These are phyloP conservation scores for Phytophthora sp. DNA, from an alignment of 352 stramenopile species.

Conservation along the genomic window DNA sequence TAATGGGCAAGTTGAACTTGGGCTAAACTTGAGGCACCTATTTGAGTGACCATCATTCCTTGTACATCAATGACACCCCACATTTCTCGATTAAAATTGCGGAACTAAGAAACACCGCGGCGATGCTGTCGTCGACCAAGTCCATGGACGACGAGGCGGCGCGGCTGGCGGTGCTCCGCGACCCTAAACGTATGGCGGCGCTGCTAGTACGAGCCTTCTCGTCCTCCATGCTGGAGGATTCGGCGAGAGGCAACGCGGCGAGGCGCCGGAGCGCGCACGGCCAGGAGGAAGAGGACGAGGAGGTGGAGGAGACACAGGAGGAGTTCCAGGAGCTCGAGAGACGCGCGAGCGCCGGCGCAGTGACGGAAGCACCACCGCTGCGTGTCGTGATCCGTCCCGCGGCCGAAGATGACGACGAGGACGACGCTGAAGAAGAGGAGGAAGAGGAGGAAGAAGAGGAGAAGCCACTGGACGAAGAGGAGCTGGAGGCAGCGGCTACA, in stretches of 20 bases:
- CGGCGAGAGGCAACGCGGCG: neutral
- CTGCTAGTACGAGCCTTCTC: constrained; percentile 56
- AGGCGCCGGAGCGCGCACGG: constrained; percentile 2
- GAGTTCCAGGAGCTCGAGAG: constrained; percentile 36
- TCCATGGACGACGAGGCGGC: constrained; percentile 43
- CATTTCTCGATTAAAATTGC: constrained; percentile 31
- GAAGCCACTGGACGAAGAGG: constrained; percentile 46
- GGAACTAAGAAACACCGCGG: constrained; percentile 4
- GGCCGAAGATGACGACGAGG: constrained; percentile 46
- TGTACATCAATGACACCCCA: constrained; percentile 16
- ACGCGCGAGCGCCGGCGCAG: constrained; percentile 1
- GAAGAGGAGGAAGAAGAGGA: constrained; percentile 39
- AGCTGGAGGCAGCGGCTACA: constrained; percentile 51
- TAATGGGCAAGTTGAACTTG: constrained; percentile 11
- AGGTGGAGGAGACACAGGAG: constrained; percentile 39
- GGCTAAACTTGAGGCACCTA: too few relatives aligned
- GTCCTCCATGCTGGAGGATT: constrained; percentile 30
- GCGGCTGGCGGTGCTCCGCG: constrained; percentile 36
- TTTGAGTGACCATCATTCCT: constrained; percentile 25
- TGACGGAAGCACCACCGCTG: constrained; percentile 11
- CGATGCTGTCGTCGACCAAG: constrained; percentile 46
- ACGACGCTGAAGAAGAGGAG: constrained; percentile 43
- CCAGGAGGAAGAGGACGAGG: constrained; percentile 39
- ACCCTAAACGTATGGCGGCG: constrained; percentile 51
- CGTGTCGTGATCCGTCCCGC: constrained; percentile 22